Conservation (phyloP, 768 basidiomycete species). For the Asterophora lycoperdoides region DNA sequence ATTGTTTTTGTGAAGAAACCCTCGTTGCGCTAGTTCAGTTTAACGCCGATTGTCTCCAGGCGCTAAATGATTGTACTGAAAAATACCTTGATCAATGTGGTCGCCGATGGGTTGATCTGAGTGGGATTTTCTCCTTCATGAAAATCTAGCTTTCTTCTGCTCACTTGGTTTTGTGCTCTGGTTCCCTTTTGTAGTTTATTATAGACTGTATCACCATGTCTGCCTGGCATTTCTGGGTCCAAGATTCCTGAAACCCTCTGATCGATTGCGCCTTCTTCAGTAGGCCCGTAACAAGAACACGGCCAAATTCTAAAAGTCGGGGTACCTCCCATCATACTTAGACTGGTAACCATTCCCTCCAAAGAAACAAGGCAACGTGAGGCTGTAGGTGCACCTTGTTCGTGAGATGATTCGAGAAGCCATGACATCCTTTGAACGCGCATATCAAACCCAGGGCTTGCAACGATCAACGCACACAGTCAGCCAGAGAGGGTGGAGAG, state of each 20-base stretch:
- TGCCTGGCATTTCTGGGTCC: too few species aligned
- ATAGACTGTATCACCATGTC: too few species aligned
- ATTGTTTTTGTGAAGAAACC: constrained; percentile 41
- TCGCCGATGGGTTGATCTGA: constrained; percentile 84
- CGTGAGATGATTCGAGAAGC: not conserved
- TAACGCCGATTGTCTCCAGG: constrained; percentile 48
- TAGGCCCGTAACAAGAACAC: too few species aligned
- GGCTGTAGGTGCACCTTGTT: constrained; percentile 16
- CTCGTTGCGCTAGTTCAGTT: constrained; percentile 43
- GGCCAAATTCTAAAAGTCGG: too few species aligned
- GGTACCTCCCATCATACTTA: too few species aligned
- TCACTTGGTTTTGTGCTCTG: not conserved
- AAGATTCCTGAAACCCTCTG: too few species aligned
- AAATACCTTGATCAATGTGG: constrained; percentile 86
- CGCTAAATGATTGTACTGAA: constrained; percentile 56
- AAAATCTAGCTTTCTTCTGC: constrained; percentile 36
- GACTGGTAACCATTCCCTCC: too few species aligned
- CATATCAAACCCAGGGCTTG: not conserved
- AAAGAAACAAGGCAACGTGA: too few species aligned
- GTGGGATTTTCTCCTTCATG: constrained; percentile 78
- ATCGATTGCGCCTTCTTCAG: too few species aligned
- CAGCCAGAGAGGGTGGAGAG: constrained; percentile 28
- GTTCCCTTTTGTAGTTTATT: not conserved
- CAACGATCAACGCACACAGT: constrained; percentile 20
- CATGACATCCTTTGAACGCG: not conserved